A percentile compares a stretch with the other conserved stretches of the same genome.
These are phyloP conservation scores for Quercus tomentella DNA, from an alignment of 331 rosid genomes.

Conservation along the genomic window DNA sequence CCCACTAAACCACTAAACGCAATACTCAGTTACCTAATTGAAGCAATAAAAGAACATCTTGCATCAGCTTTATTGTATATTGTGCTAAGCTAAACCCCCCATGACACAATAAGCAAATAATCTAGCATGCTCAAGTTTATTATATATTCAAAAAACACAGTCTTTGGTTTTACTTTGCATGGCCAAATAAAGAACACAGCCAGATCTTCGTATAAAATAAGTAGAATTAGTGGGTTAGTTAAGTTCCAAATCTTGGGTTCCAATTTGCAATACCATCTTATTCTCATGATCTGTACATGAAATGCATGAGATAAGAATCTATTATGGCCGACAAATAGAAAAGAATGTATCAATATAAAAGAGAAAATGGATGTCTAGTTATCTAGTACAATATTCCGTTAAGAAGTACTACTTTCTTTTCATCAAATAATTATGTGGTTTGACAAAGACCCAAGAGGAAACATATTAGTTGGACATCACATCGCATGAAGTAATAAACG, in stretches of 20 bases:
- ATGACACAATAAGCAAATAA: no score
- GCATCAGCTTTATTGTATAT: no score
- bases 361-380: not conserved
- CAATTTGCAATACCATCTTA: not conserved
- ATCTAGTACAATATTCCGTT: not conserved
- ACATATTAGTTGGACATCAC: no score
- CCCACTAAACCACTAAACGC: not conserved
- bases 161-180: not conserved
- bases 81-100: no score
- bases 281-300: no score
- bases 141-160: no score
- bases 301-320: not conserved
- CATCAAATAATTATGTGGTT: no score
- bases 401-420: not conserved
- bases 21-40: not conserved
- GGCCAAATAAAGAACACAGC: not conserved
- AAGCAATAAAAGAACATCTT: not conserved
- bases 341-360: not conserved
- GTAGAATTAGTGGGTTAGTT: not conserved
- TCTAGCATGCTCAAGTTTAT: no score
- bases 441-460: no score
- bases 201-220: not conserved
- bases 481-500: no score
- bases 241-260: not conserved
- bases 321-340: not conserved